phyloP scores from a whole-genome alignment of 139 green algal genomes.

The Zygnema cylindricum region DNA sequence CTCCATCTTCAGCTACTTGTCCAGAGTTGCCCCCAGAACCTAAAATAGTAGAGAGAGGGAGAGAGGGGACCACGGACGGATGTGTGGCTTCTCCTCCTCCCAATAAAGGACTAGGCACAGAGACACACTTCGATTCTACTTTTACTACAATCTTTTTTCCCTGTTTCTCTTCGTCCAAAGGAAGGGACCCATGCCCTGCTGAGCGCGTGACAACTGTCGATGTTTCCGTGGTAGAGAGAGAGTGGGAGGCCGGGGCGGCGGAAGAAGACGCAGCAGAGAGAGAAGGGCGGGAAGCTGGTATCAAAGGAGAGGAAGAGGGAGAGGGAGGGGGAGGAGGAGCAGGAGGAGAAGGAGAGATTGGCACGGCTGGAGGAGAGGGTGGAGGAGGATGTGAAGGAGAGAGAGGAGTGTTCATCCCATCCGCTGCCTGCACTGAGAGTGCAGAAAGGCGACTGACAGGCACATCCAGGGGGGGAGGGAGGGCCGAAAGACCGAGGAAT shows the following conservation, averaged over 20 bases:
- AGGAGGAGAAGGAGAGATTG: neutral
- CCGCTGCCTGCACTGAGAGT: neutral
- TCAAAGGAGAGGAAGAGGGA: neutral
- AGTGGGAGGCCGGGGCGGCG: neutral
- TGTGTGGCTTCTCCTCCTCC: neutral
- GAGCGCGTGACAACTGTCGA: neutral
- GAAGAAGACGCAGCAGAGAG: neutral
- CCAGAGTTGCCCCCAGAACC: neutral
- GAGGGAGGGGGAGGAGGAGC: neutral
- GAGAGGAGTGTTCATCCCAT: neutral
- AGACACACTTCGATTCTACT: too few species aligned
- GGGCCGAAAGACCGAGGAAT: neutral
- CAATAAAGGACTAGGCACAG: neutral
- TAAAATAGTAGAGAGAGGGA: neutral
- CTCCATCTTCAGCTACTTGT: neutral
- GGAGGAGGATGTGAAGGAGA: neutral
- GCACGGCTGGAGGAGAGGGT: neutral
- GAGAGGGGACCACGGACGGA: neutral
- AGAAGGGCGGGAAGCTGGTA: neutral
- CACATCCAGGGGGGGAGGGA: neutral
- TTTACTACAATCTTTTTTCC: too few species aligned
- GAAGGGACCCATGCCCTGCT: neutral
- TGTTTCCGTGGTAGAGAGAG: neutral
- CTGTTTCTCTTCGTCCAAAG: neutral
- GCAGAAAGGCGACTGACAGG: neutral